A percentile compares a stretch with the other conserved stretches of the same genome.
Evolutionary conservation across 768 basidiomycete species (phyloP).

Genomic region (Macrolepiota albuminosa): DNA sequence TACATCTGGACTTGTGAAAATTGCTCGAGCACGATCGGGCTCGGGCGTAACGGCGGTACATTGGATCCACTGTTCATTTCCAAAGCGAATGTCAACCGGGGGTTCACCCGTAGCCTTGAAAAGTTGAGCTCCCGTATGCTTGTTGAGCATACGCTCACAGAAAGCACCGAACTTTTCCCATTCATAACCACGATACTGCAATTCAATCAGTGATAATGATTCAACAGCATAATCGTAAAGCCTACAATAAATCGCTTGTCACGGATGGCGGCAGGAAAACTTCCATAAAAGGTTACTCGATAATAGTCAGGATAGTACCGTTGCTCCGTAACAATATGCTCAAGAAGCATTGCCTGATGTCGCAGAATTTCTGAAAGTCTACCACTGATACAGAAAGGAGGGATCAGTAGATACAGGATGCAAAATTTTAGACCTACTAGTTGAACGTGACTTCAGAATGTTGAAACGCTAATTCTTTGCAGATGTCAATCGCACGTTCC

Average conservation of each 20-base stretch:
- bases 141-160: slow-evolving; percentile 88
- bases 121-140: slow-evolving; percentile 81
- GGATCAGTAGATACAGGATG: neutral
- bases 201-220: slow-evolving; percentile 6
- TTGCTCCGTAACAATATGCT: slow-evolving; percentile 79
- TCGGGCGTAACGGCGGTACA: slow-evolving; percentile 84
- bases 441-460: slow-evolving; percentile 89
- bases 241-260: slow-evolving; percentile 89
- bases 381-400: slow-evolving; percentile 36
- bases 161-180: slow-evolving; percentile 92
- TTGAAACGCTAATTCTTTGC: slow-evolving; percentile 85
- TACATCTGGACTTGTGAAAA: slow-evolving; percentile 85
- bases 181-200: slow-evolving; percentile 87
- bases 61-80: slow-evolving; percentile 82
- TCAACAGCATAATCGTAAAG: slow-evolving; percentile 19
- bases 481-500: slow-evolving; percentile 90
- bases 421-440: slow-evolving; percentile 49
- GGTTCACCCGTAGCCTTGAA: slow-evolving; percentile 73
- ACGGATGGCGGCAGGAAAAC: slow-evolving; percentile 79
- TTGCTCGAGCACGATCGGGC: slow-evolving; percentile 68
- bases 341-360: slow-evolving; percentile 83
- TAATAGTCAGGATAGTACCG: slow-evolving; percentile 92
- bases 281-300: slow-evolving; percentile 89
- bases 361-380: slow-evolving; percentile 82
- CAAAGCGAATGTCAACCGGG: slow-evolving; percentile 73